These are phyloP conservation scores for Melocanna baccifera DNA, from an alignment of 176 grass and related monocot species.

Conservation along the genomic window DNA sequence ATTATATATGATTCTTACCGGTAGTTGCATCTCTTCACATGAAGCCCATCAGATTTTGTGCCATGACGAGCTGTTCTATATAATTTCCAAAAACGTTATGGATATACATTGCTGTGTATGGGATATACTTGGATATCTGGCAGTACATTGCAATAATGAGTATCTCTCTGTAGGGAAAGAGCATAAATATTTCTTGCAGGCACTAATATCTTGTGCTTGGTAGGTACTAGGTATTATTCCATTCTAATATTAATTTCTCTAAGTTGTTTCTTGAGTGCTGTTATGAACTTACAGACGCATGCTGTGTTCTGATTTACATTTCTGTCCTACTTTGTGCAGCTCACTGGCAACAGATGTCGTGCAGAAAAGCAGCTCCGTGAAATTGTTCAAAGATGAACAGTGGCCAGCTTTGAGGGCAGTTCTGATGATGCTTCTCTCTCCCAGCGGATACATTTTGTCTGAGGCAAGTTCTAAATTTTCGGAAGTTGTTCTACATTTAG, in stretches of 20 bases:
- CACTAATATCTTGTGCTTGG: conserved; percentile 90
- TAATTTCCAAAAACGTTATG: conserved; percentile 40
- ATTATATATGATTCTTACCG: conserved; percentile 51
- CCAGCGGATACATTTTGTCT: conserved; percentile 58
- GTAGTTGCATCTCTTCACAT: conserved; percentile 30
- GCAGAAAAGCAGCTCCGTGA: conserved; percentile 39
- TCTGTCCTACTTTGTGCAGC: conserved; percentile 31
- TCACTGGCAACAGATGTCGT: conserved; percentile 41
- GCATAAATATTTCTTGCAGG: conserved; percentile 32
- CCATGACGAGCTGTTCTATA: conserved; percentile 36
- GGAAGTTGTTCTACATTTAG: conserved; percentile 37
- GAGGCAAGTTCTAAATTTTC: conserved; percentile 61
- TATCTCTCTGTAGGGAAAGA: conserved; percentile 26
- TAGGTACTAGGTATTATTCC: conserved; percentile 44
- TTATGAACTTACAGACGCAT: background rate
- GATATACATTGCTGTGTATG: conserved; percentile 59
- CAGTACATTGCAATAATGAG: conserved; percentile 39
- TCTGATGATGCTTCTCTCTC: conserved; percentile 80
- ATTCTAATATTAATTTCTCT: background rate
- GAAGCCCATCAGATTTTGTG: conserved; percentile 4
- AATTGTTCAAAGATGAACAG: conserved; percentile 45
- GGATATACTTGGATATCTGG: conserved; percentile 77
- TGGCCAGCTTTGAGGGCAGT: conserved; percentile 74
- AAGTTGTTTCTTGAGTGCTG: background rate
- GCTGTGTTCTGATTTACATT: background rate